A percentile compares a stretch with the other conserved stretches of the same genome.
phyloP scores from a whole-genome alignment of 345 rosid species.

The Gossypium ekmanianum region DNA sequence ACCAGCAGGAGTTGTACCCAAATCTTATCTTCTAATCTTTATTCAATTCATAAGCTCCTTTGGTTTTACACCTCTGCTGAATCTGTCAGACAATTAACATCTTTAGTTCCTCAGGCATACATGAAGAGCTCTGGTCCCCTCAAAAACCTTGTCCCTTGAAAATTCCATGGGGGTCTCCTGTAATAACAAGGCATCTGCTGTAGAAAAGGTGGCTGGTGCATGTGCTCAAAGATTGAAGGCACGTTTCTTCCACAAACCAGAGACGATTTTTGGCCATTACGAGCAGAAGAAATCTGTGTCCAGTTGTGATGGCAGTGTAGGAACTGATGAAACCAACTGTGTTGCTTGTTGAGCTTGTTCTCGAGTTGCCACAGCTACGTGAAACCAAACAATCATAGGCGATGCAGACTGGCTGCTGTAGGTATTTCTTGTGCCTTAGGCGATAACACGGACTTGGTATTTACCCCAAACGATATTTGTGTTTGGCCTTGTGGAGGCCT shows the following conservation, averaged over 20 bases:
- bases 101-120: neutral
- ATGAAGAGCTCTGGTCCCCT: neutral
- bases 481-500: constrained; percentile 38
- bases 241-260: constrained; percentile 62
- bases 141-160: neutral
- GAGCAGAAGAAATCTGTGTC: constrained; percentile 31
- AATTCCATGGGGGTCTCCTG: neutral
- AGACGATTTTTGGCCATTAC: constrained; percentile 40
- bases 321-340: constrained; percentile 28
- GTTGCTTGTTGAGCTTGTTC: constrained; percentile 27
- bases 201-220: constrained; percentile 38
- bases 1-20: neutral
- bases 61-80: neutral
- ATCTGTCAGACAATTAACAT: neutral
- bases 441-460: constrained; percentile 23
- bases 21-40: too few species aligned
- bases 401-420: constrained; percentile 28
- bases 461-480: constrained; percentile 49
- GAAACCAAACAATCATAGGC: constrained; percentile 27
- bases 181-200: neutral
- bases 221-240: constrained; percentile 41
- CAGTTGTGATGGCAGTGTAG: constrained; percentile 29
- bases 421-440: constrained; percentile 34
- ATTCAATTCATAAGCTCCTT: too few species aligned
- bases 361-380: constrained; percentile 27